A percentile compares a stretch with the other conserved stretches of the same genome.
phyloP scores from a whole-genome alignment of 805 yeast genomes.

The Pichia kluyveri region DNA sequence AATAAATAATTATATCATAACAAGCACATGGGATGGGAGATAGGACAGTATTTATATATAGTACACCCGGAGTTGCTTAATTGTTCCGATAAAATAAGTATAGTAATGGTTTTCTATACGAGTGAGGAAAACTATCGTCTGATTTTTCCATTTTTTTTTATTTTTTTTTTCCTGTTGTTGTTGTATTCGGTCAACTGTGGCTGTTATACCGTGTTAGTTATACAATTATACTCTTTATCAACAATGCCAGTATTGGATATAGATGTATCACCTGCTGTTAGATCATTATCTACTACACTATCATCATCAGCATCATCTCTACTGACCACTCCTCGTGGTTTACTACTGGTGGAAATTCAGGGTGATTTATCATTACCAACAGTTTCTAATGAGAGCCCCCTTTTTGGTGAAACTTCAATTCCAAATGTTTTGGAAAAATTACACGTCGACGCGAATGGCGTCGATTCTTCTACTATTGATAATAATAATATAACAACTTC shows the following conservation, averaged over 20 bases:
- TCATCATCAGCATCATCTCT: background rate
- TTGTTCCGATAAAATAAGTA: no score
- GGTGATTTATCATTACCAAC: conserved; percentile 55
- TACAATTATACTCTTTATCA: no score
- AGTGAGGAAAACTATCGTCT: no score
- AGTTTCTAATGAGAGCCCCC: conserved; percentile 25
- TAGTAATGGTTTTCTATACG: no score
- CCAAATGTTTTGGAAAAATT: conserved; percentile 10
- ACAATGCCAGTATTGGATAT: background rate
- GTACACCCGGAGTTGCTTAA: no score
- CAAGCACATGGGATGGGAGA: no score
- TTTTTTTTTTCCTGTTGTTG: background rate
- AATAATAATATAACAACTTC: no score
- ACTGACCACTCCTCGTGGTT: conserved; percentile 46
- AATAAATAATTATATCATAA: no score
- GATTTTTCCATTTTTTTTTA: background rate
- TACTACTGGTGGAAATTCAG: conserved; percentile 59
- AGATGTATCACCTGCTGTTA: background rate
- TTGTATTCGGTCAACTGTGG: background rate
- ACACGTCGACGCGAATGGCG: background rate
- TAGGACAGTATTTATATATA: no score
- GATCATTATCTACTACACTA: background rate
- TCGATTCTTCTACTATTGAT: no score
- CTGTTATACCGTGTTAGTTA: background rate
- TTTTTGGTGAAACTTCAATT: conserved; percentile 26